Evolutionary conservation across 805 yeast species (phyloP), one percentile per base, ranked within the genome.

Genomic region (Teunomyces cretensis): DNA sequence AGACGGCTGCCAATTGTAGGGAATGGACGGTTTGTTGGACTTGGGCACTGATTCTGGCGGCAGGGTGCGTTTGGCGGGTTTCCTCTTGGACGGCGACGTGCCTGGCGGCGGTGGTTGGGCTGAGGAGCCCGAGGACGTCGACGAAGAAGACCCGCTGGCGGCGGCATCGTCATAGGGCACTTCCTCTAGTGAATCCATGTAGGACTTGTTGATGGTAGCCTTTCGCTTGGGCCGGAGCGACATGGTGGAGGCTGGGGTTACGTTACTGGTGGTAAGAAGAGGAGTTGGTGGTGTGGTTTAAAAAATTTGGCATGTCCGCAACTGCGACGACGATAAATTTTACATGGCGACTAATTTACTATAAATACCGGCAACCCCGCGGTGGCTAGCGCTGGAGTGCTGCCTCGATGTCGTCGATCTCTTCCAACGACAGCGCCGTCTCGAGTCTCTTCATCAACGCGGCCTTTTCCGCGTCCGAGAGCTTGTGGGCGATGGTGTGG

Each of bases 321-420:
- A 22, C 39, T 3, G 39, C 16, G 16, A 9, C 22, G 28, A 35
- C n/a, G n/a, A n/a, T n/a, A n/a, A 22, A 39, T 39, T 27, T 27
- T 19, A 40, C 17, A 22, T n/a, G 17, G 17, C 9, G 13, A 12
- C 9, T 15, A 33, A 15, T 33, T 33, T 11, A 15, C n/a, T 33
- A 15, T 15, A 12, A 11, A 16, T 33, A 15, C 12, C 22, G 12
- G 15, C 15, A 9, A 6, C 13, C 12, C 22, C 19, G 19, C 12
- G 6, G 17, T n/a, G 22, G 9, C 22, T 33, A 33, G 36, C 24
- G 19, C 19, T 11, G 36, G 22, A 33, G 38, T 13, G 28, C 38
- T 11, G 38, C 68, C 59, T 88, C 95, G 17, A 90, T 77, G 41
- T 79, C 67, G 46, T 83, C 86, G 6, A 90, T 86, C 50, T 91